Base-by-base conservation (phyloP, 352 stramenopile genomes). In the Phytophthora tentaculata region DNA sequence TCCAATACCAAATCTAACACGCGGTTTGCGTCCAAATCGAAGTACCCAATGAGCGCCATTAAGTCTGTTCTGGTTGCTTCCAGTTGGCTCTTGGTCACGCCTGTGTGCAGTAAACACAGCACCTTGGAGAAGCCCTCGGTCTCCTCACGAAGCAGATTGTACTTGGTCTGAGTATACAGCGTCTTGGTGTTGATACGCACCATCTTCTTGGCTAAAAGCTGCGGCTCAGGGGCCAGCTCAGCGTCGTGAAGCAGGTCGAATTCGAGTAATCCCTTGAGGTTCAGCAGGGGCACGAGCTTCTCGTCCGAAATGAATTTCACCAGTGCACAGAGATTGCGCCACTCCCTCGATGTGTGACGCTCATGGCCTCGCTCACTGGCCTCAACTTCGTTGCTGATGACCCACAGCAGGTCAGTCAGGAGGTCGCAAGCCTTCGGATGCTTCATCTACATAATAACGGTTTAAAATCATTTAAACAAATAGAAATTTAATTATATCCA, bases 71-170 rank as follows among this genome's bases (percentile, higher is more conserved):
- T 89, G 22, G 67, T 93, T 10, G 86, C 74, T 22, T 88, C 77
- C 17, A 96, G 72, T 47, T 91, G 83, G 32, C 79, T 73, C 24
- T 75, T 80, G 20, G 73, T 83, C 16, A 96, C 76, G 45, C 84
- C 82, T 23, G 83, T 90, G 57, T 96, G 85, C 50, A 96, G 69
- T 47, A 96, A 63, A 66, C 73, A 80, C 24, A 99, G 57, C 49
- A 99, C 80, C 63, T 99, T 99, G 10, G 95, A 83, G 73, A 97
- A 99, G 0, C 97, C 97, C 71, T 99, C 97, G 32, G 90, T 98
- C 79, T 99, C 96, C 74, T 99, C 97, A 16, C 89, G 89, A 24
- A 98, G 79, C 37, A 99, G 72, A 71, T 99, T 99, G 73, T 98
- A 99, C 76, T 98, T 98, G 75, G 96, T 86, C 74, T 99, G 97